Conservation (phyloP, 306 rosid species). For the Ammopiptanthus mongolicus region DNA sequence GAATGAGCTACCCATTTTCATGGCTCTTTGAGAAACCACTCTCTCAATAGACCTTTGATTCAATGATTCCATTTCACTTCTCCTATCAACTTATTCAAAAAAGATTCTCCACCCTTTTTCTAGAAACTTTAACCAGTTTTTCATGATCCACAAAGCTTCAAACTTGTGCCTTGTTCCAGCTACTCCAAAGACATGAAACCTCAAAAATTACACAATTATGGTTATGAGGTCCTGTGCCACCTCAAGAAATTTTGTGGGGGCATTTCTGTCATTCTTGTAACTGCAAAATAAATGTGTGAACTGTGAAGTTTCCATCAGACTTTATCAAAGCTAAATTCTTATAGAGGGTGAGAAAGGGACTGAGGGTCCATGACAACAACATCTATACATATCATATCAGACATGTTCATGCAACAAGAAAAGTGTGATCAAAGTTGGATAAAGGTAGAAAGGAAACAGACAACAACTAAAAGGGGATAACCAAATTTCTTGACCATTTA, state of each 20-base stretch:
- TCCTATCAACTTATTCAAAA: not conserved
- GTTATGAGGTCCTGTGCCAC: slow-evolving; percentile 24
- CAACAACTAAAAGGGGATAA: not conserved
- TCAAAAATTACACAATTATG: slow-evolving; percentile 18
- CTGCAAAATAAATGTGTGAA: slow-evolving; percentile 26
- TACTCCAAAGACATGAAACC: not conserved
- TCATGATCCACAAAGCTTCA: not conserved
- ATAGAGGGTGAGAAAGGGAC: not conserved
- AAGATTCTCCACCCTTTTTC: not conserved
- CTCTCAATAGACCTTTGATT: slow-evolving; percentile 58
- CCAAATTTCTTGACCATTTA: not conserved
- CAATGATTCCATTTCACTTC: slow-evolving; percentile 35
- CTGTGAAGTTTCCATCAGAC: slow-evolving; percentile 7
- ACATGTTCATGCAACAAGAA: not conserved
- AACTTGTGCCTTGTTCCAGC: slow-evolving; percentile 17
- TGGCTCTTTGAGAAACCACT: slow-evolving; percentile 59
- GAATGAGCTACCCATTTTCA: slow-evolving; percentile 67
- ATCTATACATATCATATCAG: not conserved
- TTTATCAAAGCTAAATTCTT: not conserved
- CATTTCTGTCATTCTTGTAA: slow-evolving; percentile 23
- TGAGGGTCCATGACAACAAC: not conserved
- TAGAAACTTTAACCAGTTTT: not conserved
- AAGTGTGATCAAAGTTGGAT: not conserved
- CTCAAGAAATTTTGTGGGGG: slow-evolving; percentile 20
- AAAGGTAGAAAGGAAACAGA: not conserved